Base-by-base conservation (phyloP, 192 early-diverging fungal genomes). In the Umbelopsis sp. region DNA sequence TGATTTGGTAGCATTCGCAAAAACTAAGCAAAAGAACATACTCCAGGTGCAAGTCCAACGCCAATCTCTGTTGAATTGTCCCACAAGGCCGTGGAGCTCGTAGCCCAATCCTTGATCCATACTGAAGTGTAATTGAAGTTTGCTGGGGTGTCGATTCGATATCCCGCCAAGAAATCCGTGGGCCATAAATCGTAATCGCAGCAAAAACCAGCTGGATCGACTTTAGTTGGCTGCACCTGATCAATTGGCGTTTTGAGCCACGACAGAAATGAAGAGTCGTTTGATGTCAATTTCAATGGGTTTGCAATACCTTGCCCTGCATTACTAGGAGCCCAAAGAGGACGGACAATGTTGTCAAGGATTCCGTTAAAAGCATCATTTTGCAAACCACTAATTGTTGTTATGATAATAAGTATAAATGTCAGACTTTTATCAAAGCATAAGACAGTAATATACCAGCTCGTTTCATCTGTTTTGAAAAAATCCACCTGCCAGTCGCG, bases 401-500 rank as follows among this genome's bases (percentile, higher is more conserved):
- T 49, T 64, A n/a, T 22, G 5, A 27, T 25, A 2, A 23, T 22
- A 15, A 44, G 41, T 41, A 46, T 20, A 47, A 41, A 41, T 41
- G 10, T 41, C 6, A 6, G 37, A 9, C 41, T 8, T 67, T 68
- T 1, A 49, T 50, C 6, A 9, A 68, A 22, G 4, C 35, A 23
- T 23, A 11, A 49, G 46, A 68, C 13, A 33, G n/a, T 25, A 51
- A 68, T 33, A 12, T 41, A 33, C 35, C 48, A 69, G 16, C 23
- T 37, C 10, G 67, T 23, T 47, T 35, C 23, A 30, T 69, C 51
- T 20, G 35, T 50, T 49, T 49, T 69, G 9, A 69, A 49, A 51
- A 69, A 49, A 44, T 69, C 49, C 16, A 69, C 67, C 49, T 69
- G 35, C 67, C 67, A 69, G 23, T 69, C 51, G 37, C 67, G 46